Evolutionary conservation across 495 filamentous ascomycete genomes (phyloP), one percentile per base, ranked within the genome.

Genomic region (Parmelia sp.): DNA sequence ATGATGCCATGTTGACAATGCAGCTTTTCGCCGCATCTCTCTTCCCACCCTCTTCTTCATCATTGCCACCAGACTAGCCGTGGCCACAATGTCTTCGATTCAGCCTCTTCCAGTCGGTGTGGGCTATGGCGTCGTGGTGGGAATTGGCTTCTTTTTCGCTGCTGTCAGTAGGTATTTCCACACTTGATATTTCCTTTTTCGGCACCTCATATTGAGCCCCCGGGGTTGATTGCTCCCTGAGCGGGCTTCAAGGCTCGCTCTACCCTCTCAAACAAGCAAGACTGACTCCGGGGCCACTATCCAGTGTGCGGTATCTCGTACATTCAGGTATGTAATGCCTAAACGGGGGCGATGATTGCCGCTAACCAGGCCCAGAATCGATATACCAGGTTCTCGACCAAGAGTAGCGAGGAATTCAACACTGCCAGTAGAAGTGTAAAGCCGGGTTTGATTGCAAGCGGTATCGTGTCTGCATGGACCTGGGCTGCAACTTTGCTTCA

Each of bases 371-470:
- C 77, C 0, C 75, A 82, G 67, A 82, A 82, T 60, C 71, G 78
- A 27, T 82, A 78, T 61, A 80, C 79, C 3, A 68, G 66, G 0
- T 80, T 77, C 67, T 80, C 78, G 0, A 80, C 78, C 0, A 71
- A 75, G 33, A 66, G 67, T 47, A 71, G 76, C 17, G 79, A 82
- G 57, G 78, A 81, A 68, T 82, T 82, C 74, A 81, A 79, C 65
- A 80, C 79, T 0, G 79, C 80, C 0, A 77, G 74, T 11, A 69
- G 80, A 15, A 74, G 71, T 40, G 72, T 83, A 36, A 80, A 80
- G 65, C 76, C 80, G 0, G 80, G 80, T 7, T 66, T 83, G 14
- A 81, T 81, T 65, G 77, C 78, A 5, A 74, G 76, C 23, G 79
- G 77, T 4, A 79, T 83, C 49, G 79, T 81, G 23, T 76, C 74